A percentile compares a stretch with the other conserved stretches of the same genome.
Evolutionary conservation across 2,329 filamentous ascomycete species (phyloP).

Genomic region (Penicillium sp.): DNA sequence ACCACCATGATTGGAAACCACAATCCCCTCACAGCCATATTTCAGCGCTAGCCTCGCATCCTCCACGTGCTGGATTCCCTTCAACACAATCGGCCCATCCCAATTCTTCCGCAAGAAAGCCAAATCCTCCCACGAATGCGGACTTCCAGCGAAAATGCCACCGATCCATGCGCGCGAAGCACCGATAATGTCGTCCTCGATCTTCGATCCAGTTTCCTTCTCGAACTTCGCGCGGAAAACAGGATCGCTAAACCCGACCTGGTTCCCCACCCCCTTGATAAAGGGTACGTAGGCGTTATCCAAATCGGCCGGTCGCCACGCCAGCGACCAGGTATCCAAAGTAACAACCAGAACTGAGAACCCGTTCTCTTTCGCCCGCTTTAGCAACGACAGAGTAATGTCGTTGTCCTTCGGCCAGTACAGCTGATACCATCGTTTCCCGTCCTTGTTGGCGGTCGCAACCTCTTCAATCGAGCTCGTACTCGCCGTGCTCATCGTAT

Average conservation of each 20-base stretch:
- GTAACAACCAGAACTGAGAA: slow-evolving; percentile 63
- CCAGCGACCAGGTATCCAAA: slow-evolving; percentile 60
- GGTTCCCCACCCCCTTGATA: slow-evolving; percentile 49
- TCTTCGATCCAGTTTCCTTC: slow-evolving; percentile 37
- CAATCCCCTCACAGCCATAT: slow-evolving; percentile 42
- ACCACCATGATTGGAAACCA: slow-evolving; percentile 48
- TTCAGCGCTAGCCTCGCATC: slow-evolving; percentile 42
- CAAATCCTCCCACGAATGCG: slow-evolving; percentile 55
- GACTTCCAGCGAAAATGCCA: slow-evolving; percentile 45
- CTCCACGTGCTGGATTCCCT: slow-evolving; percentile 48
- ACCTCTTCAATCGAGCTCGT: slow-evolving; percentile 59
- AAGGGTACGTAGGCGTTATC: slow-evolving; percentile 51
- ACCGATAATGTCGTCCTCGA: slow-evolving; percentile 43
- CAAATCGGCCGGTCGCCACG: slow-evolving; percentile 59
- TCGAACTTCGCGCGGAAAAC: slow-evolving; percentile 54
- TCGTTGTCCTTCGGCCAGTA: slow-evolving; percentile 64
- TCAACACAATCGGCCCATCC: slow-evolving; percentile 56
- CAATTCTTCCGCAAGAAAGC: slow-evolving; percentile 51
- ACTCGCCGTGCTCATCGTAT: slow-evolving; percentile 58
- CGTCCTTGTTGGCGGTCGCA: slow-evolving; percentile 49
- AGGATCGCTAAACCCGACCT: slow-evolving; percentile 58
- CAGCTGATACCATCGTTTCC: slow-evolving; percentile 62
- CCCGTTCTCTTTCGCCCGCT: slow-evolving; percentile 53
- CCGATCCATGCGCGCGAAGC: slow-evolving; percentile 48
- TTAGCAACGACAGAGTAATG: slow-evolving; percentile 55